phyloP scores from a whole-genome alignment of 2,329 filamentous ascomycete species.

The Colletotrichum viniferum region DNA sequence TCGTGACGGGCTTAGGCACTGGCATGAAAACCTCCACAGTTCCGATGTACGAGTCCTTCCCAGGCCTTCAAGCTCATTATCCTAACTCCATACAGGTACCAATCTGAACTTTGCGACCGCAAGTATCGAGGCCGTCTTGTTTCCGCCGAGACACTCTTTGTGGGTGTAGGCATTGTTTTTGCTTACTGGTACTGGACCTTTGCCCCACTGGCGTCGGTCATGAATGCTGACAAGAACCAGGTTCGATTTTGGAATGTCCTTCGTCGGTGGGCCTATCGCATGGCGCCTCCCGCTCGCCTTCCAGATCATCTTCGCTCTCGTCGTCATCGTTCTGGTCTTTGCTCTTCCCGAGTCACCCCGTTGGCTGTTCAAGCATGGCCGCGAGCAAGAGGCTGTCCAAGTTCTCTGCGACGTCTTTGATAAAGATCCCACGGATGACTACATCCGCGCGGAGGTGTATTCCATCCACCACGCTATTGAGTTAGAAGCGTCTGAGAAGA shows the following conservation, averaged over 20 bases:
- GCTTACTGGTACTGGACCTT: conserved; percentile 28
- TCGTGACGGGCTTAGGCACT: conserved; percentile 45
- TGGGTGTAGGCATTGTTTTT: conserved; percentile 45
- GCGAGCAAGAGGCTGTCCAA: conserved; percentile 36
- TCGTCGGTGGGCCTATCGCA: conserved; percentile 26
- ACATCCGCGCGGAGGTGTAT: conserved; percentile 35
- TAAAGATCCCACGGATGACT: conserved; percentile 36
- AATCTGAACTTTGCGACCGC: conserved; percentile 47
- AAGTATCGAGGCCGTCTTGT: conserved; percentile 47
- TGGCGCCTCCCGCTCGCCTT: conserved; percentile 32
- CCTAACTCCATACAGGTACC: conserved; percentile 31
- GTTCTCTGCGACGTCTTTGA: conserved; percentile 45
- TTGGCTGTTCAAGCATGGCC: conserved; percentile 42
- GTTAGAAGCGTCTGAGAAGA: conserved; percentile 31
- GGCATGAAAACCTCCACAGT: conserved; percentile 39
- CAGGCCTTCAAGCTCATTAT: background rate
- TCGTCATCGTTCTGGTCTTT: conserved; percentile 37
- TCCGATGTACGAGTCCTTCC: conserved; percentile 29
- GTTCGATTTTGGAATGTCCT: conserved; percentile 42
- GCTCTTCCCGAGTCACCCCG: conserved; percentile 44
- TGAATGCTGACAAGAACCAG: background rate
- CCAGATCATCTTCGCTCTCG: conserved; percentile 38
- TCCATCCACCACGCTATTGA: conserved; percentile 48
- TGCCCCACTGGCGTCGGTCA: background rate
- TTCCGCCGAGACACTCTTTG: conserved; percentile 40